These are phyloP conservation scores for Macrotyloma uniflorum DNA, from an alignment of 306 rosid species.

Conservation along the genomic window DNA sequence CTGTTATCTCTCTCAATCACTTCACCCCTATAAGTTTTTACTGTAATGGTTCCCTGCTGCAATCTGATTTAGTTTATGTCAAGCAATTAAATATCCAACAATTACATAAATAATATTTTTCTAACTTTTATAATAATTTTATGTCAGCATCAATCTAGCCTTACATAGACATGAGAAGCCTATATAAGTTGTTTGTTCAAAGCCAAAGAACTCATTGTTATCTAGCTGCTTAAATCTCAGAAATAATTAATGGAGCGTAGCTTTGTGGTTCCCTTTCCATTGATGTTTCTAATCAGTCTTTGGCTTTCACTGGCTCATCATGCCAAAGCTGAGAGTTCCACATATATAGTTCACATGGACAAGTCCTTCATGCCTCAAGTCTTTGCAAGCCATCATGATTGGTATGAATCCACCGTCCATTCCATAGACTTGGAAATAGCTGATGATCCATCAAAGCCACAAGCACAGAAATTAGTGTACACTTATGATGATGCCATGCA, in stretches of 20 bases:
- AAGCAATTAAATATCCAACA: background rate
- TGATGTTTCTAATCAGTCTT: conserved; percentile 25
- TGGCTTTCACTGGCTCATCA: conserved; percentile 19
- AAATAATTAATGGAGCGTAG: conserved; percentile 34
- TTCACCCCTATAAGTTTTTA: background rate
- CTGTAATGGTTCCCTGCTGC: background rate
- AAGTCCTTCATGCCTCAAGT: conserved; percentile 46
- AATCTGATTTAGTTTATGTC: background rate
- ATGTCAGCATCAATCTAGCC: background rate
- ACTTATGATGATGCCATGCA: conserved; percentile 40
- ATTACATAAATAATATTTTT: background rate
- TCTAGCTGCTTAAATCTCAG: background rate
- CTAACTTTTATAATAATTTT: background rate
- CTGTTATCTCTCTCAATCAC: background rate
- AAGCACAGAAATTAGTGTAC: conserved; percentile 33
- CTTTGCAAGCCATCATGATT: conserved; percentile 37
- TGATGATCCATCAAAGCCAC: background rate
- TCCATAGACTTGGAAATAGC: conserved; percentile 10
- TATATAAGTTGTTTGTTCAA: conserved; percentile 24
- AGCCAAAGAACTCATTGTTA: conserved; percentile 1
- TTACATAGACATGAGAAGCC: background rate
- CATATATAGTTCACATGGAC: conserved; percentile 53
- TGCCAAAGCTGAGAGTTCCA: conserved; percentile 26
- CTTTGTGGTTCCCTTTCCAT: conserved; percentile 1
- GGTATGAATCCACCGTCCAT: conserved; percentile 41